A percentile compares a stretch with the other conserved stretches of the same genome.
phyloP scores from a whole-genome alignment of 2,329 filamentous ascomycete genomes.

The Diaporthe caulivora region DNA sequence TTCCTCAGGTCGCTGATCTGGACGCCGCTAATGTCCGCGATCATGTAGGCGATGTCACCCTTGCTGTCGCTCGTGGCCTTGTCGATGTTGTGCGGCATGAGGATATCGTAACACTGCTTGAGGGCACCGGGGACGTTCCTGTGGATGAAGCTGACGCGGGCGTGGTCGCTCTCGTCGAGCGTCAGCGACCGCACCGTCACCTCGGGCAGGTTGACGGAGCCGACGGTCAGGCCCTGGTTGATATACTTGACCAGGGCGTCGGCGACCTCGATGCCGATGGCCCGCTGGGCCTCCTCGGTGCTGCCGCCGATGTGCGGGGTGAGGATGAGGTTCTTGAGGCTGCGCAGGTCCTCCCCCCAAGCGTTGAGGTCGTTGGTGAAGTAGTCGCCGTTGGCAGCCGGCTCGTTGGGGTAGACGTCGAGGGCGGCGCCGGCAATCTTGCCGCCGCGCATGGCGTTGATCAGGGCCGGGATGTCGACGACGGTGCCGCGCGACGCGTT shows the following conservation, averaged over 20 bases:
- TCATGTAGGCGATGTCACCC: constrained; percentile 94
- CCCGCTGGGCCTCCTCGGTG: constrained; percentile 96
- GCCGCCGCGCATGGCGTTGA: constrained; percentile 86
- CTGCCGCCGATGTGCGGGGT: constrained; percentile 98
- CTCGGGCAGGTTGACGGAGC: constrained; percentile 97
- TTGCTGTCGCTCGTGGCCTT: constrained; percentile 98
- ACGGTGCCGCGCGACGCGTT: constrained; percentile 96
- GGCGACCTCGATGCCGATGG: constrained; percentile 93
- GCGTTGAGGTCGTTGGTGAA: constrained; percentile 86
- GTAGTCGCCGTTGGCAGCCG: constrained; percentile 93
- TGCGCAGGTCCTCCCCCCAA: constrained; percentile 88
- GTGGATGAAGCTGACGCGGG: constrained; percentile 95
- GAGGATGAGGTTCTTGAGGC: constrained; percentile 91
- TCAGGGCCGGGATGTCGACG: constrained; percentile 91
- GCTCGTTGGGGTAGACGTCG: constrained; percentile 95
- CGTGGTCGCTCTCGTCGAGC: constrained; percentile 88
- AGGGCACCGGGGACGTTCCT: constrained; percentile 96
- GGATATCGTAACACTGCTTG: constrained; percentile 92
- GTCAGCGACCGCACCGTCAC: constrained; percentile 91
- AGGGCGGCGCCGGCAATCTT: constrained; percentile 95
- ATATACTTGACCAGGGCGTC: constrained; percentile 93
- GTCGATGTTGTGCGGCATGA: constrained; percentile 96
- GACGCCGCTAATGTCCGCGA: constrained; percentile 96
- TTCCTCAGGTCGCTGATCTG: constrained; percentile 85
- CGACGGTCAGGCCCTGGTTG: constrained; percentile 91